Evolutionary conservation across 148 eudicot genomes (phyloP), one percentile per base, ranked within the genome.

Genomic region (Vaccinium corymbosum): DNA sequence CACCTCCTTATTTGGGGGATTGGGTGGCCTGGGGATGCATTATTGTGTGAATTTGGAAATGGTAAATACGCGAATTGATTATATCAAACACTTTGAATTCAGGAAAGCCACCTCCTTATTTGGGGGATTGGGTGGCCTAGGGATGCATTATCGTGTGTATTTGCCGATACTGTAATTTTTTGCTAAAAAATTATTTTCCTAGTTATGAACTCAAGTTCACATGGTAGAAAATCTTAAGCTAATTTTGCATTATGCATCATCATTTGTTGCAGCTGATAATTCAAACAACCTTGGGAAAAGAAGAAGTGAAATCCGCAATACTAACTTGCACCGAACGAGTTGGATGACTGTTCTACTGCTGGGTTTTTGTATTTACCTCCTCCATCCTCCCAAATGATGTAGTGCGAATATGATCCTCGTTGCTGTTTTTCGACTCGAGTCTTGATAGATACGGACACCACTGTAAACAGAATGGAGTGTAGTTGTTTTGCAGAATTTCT

Each of bases 301-400:
- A 97, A 85, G 97, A 93, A 82, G 89, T 97, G 92, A 97, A 93
- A 86, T 86, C 94, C 19, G 96, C 92, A 15, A 89, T 97, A 80
- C 86, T 92, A 79, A 89, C 93, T 29, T 94, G 99, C 91, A 89
- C 98, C 79, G 93, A 89, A 84, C 89, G 92, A 86, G 98, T 97
- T 13, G 89, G 82, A 76, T 89, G 85, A 85, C 66, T 62, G 48
- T 20, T 55, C 52, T 56, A 59, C 38, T 62, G 76, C 80, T 75
- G 35, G 57, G n/a, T 46, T 74, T 80, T 57, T 64, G 50, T 78
- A 80, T 76, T 68, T 77, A 8, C 57, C 80, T 52, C 48, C 82
- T 66, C 16, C 73, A 15, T 2, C 64, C 79, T 50, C 38, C 55
- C 61, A 17, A 52, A 51, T 82, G 64, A 13, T 16, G 2, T 35